Evolutionary conservation across 768 basidiomycete genomes (phyloP), one percentile per base, ranked within the genome.

Genomic region (Termitomyces sp.): DNA sequence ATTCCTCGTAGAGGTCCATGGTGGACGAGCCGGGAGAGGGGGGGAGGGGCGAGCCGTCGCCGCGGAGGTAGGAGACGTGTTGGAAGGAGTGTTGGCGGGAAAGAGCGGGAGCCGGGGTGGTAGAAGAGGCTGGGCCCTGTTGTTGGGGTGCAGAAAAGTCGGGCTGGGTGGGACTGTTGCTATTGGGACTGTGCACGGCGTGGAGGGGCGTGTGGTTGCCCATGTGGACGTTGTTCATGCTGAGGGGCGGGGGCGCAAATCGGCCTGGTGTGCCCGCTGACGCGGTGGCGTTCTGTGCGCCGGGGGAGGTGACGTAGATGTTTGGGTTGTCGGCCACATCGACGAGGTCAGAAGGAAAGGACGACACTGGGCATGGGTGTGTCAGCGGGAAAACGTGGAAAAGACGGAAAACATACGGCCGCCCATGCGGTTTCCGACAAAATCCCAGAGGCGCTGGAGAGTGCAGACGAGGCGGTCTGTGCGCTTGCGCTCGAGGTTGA

Each of bases 231-330:
- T 75, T 75, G 43, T 54, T 56, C 57, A 61, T 58, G 32, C 47
- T 61, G 3, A 61, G 20, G 36, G 77, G 69, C 24, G 76, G 77
- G 18, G 78, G 77, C 43, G 78, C 74, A 52, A 71, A 79, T 13
- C 74, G 70, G 8, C 43, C 24, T 72, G 69, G 16, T 39, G 53
- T 4, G 18, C 44, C 42, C 4, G 43, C 55, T 4, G 51, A 3
- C 20, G 41, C 18, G 2, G 37, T 5, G 24, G 37, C 9, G 24
- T 18, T 8, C 22, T 50, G 48, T 16, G 6, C 43, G 12, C 43
- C 59, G 7, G 89, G 87, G 0, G 86, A 85, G 3, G 87, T 91
- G 62, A 92, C 77, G 66, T 79, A 87, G 63, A 91, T 89, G 61
- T 88, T 86, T 9, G 88, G 87, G 53, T 77, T 82, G 7, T 83